phyloP scores from a whole-genome alignment of 2,329 filamentous ascomycete genomes.

The Tricladium varicosporioides region DNA sequence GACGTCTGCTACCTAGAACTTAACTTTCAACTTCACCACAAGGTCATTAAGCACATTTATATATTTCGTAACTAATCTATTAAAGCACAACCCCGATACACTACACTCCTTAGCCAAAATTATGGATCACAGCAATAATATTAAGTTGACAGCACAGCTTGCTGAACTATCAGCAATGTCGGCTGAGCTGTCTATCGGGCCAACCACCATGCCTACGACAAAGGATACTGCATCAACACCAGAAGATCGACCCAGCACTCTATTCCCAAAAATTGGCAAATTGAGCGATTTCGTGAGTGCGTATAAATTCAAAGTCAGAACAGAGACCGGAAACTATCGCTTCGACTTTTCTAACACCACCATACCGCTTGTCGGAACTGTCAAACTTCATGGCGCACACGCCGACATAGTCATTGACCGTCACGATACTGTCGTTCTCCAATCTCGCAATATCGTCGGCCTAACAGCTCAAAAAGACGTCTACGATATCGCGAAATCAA shows the following conservation, averaged over 20 bases:
- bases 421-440: conserved; percentile 16
- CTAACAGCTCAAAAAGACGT: conserved; percentile 10
- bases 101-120: too few species aligned
- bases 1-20: too few species aligned
- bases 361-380: conserved; percentile 20
- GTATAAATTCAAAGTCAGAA: conserved; percentile 4
- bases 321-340: not conserved
- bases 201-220: too few species aligned
- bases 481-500: conserved; percentile 8
- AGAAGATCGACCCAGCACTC: conserved; percentile 6
- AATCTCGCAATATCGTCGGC: conserved; percentile 20
- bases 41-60: too few species aligned
- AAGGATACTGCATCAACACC: too few species aligned
- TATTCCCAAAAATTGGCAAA: conserved; percentile 24
- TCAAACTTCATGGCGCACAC: conserved; percentile 28
- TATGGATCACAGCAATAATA: too few species aligned
- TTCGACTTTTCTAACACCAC: not conserved
- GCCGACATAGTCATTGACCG: conserved; percentile 21
- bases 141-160: too few species aligned
- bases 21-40: too few species aligned
- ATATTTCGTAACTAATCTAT: too few species aligned
- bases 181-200: too few species aligned
- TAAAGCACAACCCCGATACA: too few species aligned
- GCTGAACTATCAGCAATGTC: too few species aligned
- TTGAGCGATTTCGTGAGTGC: conserved; percentile 11